Evolutionary conservation across 495 filamentous ascomycete genomes (phyloP), one percentile per base, ranked within the genome.

Genomic region (Apiosordaria backusii): DNA sequence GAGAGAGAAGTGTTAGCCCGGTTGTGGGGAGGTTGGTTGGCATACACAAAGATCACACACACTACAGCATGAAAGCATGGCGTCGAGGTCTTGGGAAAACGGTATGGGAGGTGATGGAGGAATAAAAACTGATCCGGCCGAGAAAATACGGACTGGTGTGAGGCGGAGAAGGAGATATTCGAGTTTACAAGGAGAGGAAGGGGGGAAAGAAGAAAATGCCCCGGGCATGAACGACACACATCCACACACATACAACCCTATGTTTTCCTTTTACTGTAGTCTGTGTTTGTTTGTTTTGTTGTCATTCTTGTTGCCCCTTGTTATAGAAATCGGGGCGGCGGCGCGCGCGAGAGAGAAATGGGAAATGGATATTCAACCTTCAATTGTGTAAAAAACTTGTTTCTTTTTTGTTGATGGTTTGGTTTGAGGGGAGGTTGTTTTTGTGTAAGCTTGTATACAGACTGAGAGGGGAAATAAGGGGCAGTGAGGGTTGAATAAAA

Each of bases 61-160:
- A 27, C 24, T 24, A 61, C n/a, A 61, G 13, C 26, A 40, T 10
- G 26, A 40, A 61, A 29, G 26, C 24, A 40, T 45, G 18, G 26
- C 25, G 19, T 61, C 59, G 59, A 61, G 59, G 59, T 61, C 59
- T 61, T 27, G 19, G 26, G 29, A 60, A 60, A 61, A 61, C 19
- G 22, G 57, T 21, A 59, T 26, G 10, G 57, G 57, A 18, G 24
- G 24, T 4, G 57, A 18, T 21, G 26, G 0, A 57, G 21, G 19
- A 57, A 22, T 15, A 7, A 57, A 57, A 27, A 60, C 16, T 23
- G 24, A 45, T 18, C 19, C 18, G 26, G 19, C 21, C 27, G 59
- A 61, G 26, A 24, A 65, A 62, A 62, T 13, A 52, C 9, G 53
- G 57, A 23, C 26, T 59, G 57, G n/a, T 19, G 57, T 18, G 19